Conservation (phyloP, 2,329 filamentous ascomycete genomes). For the Monilinia laxa region DNA sequence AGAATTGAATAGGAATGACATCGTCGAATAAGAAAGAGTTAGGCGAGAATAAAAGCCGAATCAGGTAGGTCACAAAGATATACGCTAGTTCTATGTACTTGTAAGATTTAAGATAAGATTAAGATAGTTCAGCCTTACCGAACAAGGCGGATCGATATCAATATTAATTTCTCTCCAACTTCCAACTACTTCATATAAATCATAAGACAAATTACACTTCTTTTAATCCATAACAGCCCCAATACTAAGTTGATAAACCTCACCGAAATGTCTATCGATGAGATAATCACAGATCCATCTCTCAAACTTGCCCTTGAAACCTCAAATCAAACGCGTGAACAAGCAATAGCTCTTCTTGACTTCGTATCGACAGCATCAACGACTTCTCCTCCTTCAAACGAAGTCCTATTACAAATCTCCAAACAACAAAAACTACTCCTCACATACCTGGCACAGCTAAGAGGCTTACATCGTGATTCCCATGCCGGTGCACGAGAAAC, state of each 20-base stretch:
- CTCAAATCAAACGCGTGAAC: conserved; percentile 70
- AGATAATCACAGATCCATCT: conserved; percentile 62
- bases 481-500: conserved; percentile 80
- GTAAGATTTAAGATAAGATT: background rate
- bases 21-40: too few species aligned
- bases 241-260: background rate
- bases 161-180: conserved; percentile 13
- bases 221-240: background rate
- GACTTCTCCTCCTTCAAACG: conserved; percentile 47
- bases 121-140: conserved; percentile 16
- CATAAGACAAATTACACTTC: background rate
- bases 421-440: conserved; percentile 78
- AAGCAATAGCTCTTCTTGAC: conserved; percentile 66
- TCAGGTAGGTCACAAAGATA: background rate
- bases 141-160: background rate
- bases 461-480: conserved; percentile 79
- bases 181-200: background rate
- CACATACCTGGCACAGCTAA: conserved; percentile 75
- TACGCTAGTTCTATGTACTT: too few species aligned
- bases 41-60: too few species aligned
- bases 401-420: conserved; percentile 58
- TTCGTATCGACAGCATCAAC: conserved; percentile 56
- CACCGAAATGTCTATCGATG: conserved; percentile 51
- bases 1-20: too few species aligned
- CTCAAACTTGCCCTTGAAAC: conserved; percentile 69